These are phyloP conservation scores for Prunus persica DNA, from an alignment of 306 rosid species.

Conservation along the genomic window DNA sequence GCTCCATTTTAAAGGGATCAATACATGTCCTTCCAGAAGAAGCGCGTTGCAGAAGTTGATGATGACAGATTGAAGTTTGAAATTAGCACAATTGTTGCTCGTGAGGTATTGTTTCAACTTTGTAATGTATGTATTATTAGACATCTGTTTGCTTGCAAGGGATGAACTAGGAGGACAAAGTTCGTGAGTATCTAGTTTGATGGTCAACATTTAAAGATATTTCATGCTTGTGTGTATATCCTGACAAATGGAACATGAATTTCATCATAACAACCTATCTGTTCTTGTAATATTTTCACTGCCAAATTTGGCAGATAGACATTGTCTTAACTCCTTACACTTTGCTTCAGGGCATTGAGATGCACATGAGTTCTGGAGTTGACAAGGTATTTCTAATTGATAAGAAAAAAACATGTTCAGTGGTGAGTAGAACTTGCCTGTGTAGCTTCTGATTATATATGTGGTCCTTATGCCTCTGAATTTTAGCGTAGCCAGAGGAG, in stretches of 20 bases:
- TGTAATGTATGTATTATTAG: neutral
- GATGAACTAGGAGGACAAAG: neutral
- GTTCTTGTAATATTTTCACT: neutral
- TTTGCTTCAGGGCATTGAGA: slow-evolving; percentile 84
- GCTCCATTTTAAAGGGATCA: slow-evolving; percentile 54
- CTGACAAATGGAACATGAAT: neutral
- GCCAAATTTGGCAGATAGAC: neutral
- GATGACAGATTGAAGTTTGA: slow-evolving; percentile 92
- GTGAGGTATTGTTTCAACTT: slow-evolving; percentile 60
- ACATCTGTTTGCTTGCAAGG: neutral
- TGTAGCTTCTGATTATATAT: slow-evolving; percentile 45
- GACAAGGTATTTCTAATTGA: slow-evolving; percentile 66
- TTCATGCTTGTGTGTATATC: neutral
- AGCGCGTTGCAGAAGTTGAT: slow-evolving; percentile 67
- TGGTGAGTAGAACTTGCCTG: slow-evolving; percentile 15
- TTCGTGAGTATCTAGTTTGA: neutral
- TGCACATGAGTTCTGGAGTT: slow-evolving; percentile 59
- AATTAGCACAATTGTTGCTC: slow-evolving; percentile 65
- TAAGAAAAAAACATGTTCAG: slow-evolving; percentile 2
- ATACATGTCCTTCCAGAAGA: slow-evolving; percentile 57
- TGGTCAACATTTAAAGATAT: neutral
- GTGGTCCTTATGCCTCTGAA: slow-evolving; percentile 58
- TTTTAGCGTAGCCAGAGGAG: slow-evolving; percentile 87
- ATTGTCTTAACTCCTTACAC: slow-evolving; percentile 17
- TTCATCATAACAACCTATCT: neutral